phyloP scores from a whole-genome alignment of 164 flowering plant species.

The Aristolochia fimbriata region DNA sequence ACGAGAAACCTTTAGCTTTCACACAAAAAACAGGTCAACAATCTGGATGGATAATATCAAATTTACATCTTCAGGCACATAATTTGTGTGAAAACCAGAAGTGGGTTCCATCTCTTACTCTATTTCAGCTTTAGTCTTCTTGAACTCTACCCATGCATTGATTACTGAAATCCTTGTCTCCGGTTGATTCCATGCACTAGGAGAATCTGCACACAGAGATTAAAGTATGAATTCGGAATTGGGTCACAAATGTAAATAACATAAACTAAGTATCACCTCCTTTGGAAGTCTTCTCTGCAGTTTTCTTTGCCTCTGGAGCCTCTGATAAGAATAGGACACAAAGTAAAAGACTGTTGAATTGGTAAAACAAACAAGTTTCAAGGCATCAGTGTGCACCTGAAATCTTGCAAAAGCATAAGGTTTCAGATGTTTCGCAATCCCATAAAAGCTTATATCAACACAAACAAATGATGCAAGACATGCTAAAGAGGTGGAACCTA shows the following conservation, averaged over 20 bases:
- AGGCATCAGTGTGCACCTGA: no score
- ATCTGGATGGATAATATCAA: no score
- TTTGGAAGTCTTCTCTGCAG: not conserved
- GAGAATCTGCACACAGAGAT: not conserved
- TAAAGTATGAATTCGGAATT: not conserved
- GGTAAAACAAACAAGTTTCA: no score
- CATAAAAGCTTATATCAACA: no score
- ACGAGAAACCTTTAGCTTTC: no score
- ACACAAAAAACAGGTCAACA: no score
- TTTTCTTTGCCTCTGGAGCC: not conserved
- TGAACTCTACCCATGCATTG: constrained; percentile 2
- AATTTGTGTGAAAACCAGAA: no score
- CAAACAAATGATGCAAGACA: no score
- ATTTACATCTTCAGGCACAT: no score
- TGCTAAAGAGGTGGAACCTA: no score
- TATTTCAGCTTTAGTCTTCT: constrained; percentile 4
- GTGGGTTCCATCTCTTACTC: not conserved
- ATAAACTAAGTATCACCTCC: not conserved
- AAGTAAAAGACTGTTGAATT: not conserved
- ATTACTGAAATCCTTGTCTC: not conserved
- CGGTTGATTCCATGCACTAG: not conserved
- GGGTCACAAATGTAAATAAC: not conserved
- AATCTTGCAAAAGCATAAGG: no score
- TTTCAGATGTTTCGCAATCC: no score
- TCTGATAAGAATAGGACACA: not conserved